These are phyloP conservation scores for Hamamelis virginiana DNA, from an alignment of 164 flowering plant species.

Conservation along the genomic window DNA sequence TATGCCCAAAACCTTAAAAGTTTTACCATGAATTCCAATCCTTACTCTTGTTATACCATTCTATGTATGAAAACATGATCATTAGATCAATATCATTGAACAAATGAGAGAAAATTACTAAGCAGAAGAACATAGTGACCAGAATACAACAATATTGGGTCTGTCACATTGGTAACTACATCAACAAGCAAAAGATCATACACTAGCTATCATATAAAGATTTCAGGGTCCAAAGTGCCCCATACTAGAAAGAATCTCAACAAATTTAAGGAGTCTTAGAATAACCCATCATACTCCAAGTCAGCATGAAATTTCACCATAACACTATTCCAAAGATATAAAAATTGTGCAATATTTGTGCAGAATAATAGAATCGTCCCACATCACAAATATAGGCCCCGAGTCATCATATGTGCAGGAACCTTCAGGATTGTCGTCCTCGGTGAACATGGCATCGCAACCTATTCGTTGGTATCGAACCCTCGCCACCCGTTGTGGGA, in stretches of 20 bases:
- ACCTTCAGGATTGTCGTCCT: conserved; percentile 75
- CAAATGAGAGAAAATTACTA: too few species aligned
- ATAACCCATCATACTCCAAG: background rate
- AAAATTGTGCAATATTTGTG: background rate
- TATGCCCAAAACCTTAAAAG: too few species aligned
- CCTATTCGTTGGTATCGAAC: conserved; percentile 87
- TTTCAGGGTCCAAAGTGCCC: background rate
- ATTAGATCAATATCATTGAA: background rate
- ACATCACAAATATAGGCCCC: too few species aligned
- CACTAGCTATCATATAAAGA: background rate
- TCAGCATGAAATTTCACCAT: background rate
- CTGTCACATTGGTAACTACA: background rate
- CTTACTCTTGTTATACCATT: background rate
- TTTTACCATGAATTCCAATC: background rate
- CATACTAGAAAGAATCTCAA: background rate
- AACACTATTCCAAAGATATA: background rate
- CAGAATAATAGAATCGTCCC: too few species aligned
- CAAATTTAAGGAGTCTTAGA: too few species aligned
- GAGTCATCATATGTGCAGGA: conserved; percentile 79
- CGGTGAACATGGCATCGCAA: conserved; percentile 75
- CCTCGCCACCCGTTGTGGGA: too few species aligned
- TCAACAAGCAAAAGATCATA: background rate
- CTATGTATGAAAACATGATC: background rate
- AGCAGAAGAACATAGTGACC: too few species aligned
- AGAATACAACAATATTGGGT: background rate